Evolutionary conservation across 768 basidiomycete species (phyloP), one percentile per base, ranked within the genome.

Genomic region (Neoboletus subvelutipes): DNA sequence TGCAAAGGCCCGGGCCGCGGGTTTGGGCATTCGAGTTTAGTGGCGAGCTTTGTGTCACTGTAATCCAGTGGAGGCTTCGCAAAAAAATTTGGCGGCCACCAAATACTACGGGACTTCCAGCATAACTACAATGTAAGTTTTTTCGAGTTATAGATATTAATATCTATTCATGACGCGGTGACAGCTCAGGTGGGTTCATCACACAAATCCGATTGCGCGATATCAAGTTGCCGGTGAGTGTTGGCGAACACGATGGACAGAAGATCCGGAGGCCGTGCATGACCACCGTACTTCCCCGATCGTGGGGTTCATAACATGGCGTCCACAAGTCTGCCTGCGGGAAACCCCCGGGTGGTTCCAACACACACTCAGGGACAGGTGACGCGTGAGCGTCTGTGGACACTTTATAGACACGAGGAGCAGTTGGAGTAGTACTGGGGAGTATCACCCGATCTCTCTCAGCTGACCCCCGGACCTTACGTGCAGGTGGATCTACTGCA

Each of bases 311-410:
- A 36, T 55, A 39, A 49, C 60, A 57, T 69, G 66, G 53, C 45
- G n/a, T 52, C 60, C 61, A 59, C 57, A 58, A 66, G 67, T 57
- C 50, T 66, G 64, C 65, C 58, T 67, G 65, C 67, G 66, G 67
- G 65, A 56, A 24, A 55, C 48, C 28, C 52, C 45, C 15, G 52
- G 46, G 57, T 56, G 50, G 54, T 56, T 51, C 39, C 46, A 36
- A 58, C 33, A 42, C 56, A 40, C 53, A 28, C n/a, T 53, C 56
- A 62, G 63, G 63, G 59, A 65, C 55, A 37, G 42, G 57, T 39
- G 29, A n/a, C 29, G 9, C 45, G 45, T 47, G 52, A 46, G 49
- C 29, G 43, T 41, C 13, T 34, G 53, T 51, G 46, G 54, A 33
- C 34, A 49, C 47, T 49, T 39, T 28, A 33, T 39, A 31, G 47